Conservation (phyloP, 2,329 filamentous ascomycete species). For the Fusarium sp. region DNA sequence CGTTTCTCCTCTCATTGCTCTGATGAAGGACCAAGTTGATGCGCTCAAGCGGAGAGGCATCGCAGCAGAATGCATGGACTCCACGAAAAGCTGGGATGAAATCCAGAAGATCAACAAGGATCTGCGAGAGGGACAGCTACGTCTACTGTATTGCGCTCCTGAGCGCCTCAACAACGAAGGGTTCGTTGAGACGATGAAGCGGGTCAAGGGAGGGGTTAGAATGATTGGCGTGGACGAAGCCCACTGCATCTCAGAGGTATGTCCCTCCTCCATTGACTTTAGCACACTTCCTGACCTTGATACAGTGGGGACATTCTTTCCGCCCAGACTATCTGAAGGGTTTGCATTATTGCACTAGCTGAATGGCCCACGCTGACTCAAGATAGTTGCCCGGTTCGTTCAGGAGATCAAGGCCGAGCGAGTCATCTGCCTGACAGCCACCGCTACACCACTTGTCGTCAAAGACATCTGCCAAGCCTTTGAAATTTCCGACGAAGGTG, state of each 20-base stretch:
- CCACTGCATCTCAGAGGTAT: constrained; percentile 62
- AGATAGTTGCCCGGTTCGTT: constrained; percentile 62
- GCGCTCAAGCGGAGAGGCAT: constrained; percentile 61
- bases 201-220: constrained; percentile 64
- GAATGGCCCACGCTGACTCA: not conserved
- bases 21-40: constrained; percentile 72
- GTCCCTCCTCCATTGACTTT: not conserved
- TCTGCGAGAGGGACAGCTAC: constrained; percentile 58
- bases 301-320: constrained; percentile 60
- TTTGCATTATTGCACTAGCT: constrained; percentile 31
- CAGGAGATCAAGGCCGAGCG: constrained; percentile 66
- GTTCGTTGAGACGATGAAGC: constrained; percentile 65
- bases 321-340: constrained; percentile 62
- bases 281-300: not conserved
- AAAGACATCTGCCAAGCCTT: constrained; percentile 65
- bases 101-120: constrained; percentile 51
- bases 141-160: constrained; percentile 67
- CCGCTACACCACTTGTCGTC: constrained; percentile 66
- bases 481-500: constrained; percentile 55
- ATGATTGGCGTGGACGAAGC: constrained; percentile 68
- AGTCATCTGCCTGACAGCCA: constrained; percentile 69
- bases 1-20: constrained; percentile 65
- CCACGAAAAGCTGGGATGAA: constrained; percentile 62
- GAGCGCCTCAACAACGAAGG: constrained; percentile 70
- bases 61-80: constrained; percentile 65